These are phyloP conservation scores for Dacryopinax spathularia DNA, from an alignment of 768 basidiomycete genomes.

Conservation along the genomic window DNA sequence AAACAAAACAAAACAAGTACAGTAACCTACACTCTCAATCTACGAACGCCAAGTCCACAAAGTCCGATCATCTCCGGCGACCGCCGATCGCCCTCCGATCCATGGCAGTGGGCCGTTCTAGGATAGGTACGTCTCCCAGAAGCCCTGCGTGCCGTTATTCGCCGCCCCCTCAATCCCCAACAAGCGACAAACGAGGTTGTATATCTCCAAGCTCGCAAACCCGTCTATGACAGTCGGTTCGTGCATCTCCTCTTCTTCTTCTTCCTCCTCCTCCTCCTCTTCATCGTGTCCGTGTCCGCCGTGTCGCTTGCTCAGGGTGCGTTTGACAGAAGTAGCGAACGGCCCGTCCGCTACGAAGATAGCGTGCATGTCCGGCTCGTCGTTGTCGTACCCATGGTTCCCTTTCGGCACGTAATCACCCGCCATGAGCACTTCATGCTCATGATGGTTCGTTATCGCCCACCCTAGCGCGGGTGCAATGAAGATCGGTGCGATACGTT, in stretches of 20 bases:
- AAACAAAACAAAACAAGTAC: no score
- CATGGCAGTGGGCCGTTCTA: no score
- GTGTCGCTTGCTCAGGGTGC: constrained; percentile 23
- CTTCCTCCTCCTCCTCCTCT: constrained; percentile 25
- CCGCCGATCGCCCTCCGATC: no score
- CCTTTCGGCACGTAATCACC: constrained; percentile 46
- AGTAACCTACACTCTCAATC: no score
- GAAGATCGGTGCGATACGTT: constrained; percentile 80
- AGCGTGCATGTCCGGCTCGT: constrained; percentile 63
- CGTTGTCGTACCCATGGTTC: constrained; percentile 87
- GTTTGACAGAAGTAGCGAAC: constrained; percentile 41
- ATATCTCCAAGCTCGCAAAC: constrained; percentile 78
- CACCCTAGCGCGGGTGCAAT: constrained; percentile 71
- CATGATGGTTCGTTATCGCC: constrained; percentile 51
- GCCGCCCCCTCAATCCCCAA: constrained; percentile 47
- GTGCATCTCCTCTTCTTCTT: constrained; percentile 11
- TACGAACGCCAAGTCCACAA: no score
- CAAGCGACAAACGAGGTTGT: constrained; percentile 64
- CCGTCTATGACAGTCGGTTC: constrained; percentile 44
- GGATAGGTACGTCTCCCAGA: constrained; percentile 65
- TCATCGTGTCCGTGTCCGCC: constrained; percentile 23
- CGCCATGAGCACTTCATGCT: constrained; percentile 35
- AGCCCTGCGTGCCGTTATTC: constrained; percentile 66
- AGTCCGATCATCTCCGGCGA: no score
- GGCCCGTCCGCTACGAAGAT: constrained; percentile 89